Conservation (phyloP, 2,329 filamentous ascomycete species). For the Akanthomyces dipterigenus region DNA sequence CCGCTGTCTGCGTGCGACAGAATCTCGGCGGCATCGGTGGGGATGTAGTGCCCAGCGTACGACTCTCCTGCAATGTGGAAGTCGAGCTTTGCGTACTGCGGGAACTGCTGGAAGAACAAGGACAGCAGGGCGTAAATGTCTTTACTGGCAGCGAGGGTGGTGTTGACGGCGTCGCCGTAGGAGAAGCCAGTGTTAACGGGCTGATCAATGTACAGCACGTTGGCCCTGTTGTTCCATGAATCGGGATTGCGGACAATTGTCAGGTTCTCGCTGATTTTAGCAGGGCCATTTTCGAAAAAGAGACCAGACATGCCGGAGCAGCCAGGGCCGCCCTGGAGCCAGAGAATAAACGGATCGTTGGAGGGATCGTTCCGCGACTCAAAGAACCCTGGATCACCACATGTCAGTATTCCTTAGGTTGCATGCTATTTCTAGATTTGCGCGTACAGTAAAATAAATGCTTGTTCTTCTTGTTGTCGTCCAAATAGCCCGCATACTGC, state of each 20-base stretch:
- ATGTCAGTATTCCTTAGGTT: too few species aligned
- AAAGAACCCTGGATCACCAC: slow-evolving; percentile 62
- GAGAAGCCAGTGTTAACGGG: slow-evolving; percentile 98
- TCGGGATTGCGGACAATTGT: slow-evolving; percentile 78
- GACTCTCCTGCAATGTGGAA: slow-evolving; percentile 98
- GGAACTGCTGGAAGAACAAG: slow-evolving; percentile 98
- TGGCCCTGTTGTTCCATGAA: slow-evolving; percentile 64
- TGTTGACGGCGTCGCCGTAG: slow-evolving; percentile 83
- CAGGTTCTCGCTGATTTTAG: slow-evolving; percentile 75
- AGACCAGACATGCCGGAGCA: slow-evolving; percentile 95
- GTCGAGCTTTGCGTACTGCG: slow-evolving; percentile 85
- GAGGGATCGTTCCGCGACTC: slow-evolving; percentile 95
- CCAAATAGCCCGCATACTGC: slow-evolving; percentile 97
- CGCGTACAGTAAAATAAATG: slow-evolving; percentile 88
- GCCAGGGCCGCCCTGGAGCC: slow-evolving; percentile 92
- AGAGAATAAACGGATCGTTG: slow-evolving; percentile 92
- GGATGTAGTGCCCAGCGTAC: slow-evolving; percentile 93
- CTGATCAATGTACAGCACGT: slow-evolving; percentile 70
- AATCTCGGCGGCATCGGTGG: slow-evolving; percentile 86
- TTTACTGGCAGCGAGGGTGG: slow-evolving; percentile 93
- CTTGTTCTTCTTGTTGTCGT: slow-evolving; percentile 94
- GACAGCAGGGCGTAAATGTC: slow-evolving; percentile 94
- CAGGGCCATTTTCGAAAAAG: slow-evolving; percentile 96
- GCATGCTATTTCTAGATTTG: too few species aligned
- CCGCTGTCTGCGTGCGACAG: slow-evolving; percentile 90